Conservation (phyloP, 2,329 filamentous ascomycete species). For the Colletotrichum sp. region DNA sequence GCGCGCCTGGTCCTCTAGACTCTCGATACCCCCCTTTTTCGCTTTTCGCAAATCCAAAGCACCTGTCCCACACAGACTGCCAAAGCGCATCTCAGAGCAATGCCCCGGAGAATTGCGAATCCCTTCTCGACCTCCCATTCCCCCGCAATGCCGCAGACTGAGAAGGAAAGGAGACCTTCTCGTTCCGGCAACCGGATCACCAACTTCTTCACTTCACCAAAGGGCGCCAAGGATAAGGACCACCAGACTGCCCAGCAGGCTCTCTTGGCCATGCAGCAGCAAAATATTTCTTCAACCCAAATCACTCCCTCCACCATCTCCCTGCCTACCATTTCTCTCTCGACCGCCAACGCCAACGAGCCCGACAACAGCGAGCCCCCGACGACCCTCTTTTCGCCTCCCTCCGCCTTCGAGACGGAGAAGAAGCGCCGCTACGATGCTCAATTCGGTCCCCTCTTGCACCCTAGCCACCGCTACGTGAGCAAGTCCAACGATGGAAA, state of each 20-base stretch:
- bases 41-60: not conserved
- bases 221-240: constrained; percentile 57
- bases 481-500: constrained; percentile 81
- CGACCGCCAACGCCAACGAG: constrained; percentile 81
- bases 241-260: constrained; percentile 70
- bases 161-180: constrained; percentile 65
- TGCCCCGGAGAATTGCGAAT: constrained; percentile 65
- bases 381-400: constrained; percentile 84
- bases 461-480: constrained; percentile 83
- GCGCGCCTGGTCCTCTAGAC: not conserved
- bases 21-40: not conserved
- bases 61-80: constrained; percentile 4
- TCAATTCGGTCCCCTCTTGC: constrained; percentile 87
- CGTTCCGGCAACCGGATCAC: constrained; percentile 71
- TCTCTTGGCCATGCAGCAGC: constrained; percentile 71
- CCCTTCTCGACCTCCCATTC: constrained; percentile 57
- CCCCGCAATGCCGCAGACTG: constrained; percentile 50
- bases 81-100: constrained; percentile 38
- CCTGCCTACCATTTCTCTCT: constrained; percentile 89
- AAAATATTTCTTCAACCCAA: constrained; percentile 60
- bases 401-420: constrained; percentile 81
- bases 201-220: constrained; percentile 84
- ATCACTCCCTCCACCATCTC: constrained; percentile 77
- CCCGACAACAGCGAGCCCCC: constrained; percentile 72
- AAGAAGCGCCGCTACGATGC: constrained; percentile 80